phyloP scores from a whole-genome alignment of 2,329 filamentous ascomycete species.

The Colletotrichum theobromicola region DNA sequence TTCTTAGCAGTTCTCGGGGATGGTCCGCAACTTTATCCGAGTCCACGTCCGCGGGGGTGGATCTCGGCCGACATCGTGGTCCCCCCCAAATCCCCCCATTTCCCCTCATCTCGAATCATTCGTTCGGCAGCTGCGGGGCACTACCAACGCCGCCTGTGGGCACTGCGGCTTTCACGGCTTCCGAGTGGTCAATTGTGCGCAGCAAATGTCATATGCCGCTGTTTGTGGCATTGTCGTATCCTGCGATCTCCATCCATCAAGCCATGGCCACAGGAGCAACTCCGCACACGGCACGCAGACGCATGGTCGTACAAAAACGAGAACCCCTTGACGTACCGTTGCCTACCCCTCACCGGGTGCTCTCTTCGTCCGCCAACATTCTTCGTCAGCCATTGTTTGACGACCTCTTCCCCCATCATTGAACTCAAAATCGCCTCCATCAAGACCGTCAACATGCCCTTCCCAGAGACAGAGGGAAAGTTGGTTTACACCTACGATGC shows the following conservation, averaged over 20 bases:
- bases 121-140: slow-evolving; percentile 2
- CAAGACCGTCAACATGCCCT: background rate
- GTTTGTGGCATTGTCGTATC: background rate
- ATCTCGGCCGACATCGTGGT: background rate
- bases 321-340: background rate
- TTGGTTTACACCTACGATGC: slow-evolving; percentile 40
- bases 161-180: slow-evolving; percentile 11
- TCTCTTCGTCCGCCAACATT: background rate
- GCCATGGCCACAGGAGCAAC: slow-evolving; percentile 11
- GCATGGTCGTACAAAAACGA: background rate
- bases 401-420: background rate
- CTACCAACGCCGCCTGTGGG: background rate
- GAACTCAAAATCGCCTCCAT: background rate
- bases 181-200: slow-evolving; percentile 5
- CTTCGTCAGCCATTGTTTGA: background rate
- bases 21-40: background rate
- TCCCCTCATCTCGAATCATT: background rate
- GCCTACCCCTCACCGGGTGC: background rate
- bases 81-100: background rate
- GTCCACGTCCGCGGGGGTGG: background rate
- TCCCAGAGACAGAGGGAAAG: slow-evolving; percentile 4
- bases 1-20: background rate
- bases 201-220: background rate
- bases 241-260: background rate
- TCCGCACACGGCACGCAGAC: background rate